These are phyloP conservation scores for Bothriochloa decipiens DNA, from an alignment of 176 grass and related monocot genomes.

Conservation along the genomic window DNA sequence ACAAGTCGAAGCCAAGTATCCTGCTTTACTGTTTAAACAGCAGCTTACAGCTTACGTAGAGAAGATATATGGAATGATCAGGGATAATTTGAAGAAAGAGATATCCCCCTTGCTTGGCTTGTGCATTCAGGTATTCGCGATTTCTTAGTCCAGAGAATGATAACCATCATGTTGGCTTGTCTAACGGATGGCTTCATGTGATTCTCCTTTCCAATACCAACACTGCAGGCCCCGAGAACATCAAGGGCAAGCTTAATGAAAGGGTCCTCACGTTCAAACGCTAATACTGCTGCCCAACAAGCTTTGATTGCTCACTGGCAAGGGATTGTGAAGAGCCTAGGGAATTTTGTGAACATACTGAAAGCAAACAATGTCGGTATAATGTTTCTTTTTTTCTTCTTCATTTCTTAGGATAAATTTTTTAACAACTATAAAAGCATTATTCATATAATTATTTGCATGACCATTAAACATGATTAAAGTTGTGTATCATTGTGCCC, in stretches of 20 bases:
- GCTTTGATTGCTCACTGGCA: constrained; percentile 99
- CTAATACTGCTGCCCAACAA: constrained; percentile 77
- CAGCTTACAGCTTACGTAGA: constrained; percentile 97
- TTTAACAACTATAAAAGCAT: constrained; percentile 21
- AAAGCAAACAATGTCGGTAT: constrained; percentile 90
- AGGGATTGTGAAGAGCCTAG: constrained; percentile 94
- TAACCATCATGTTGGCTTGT: constrained; percentile 27
- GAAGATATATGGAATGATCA: constrained; percentile 99
- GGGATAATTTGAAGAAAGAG: constrained; percentile 99
- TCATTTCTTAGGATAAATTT: neutral
- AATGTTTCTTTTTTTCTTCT: constrained; percentile 11
- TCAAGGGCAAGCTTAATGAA: constrained; percentile 99
- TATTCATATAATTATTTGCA: constrained; percentile 9
- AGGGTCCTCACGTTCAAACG: constrained; percentile 78
- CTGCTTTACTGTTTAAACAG: constrained; percentile 93
- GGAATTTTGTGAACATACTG: constrained; percentile 86
- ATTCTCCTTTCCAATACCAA: constrained; percentile 28
- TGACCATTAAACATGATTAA: constrained; percentile 26
- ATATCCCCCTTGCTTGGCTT: constrained; percentile 90
- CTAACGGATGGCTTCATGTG: constrained; percentile 20
- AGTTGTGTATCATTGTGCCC: neutral
- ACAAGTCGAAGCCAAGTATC: constrained; percentile 99
- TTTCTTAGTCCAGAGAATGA: constrained; percentile 33
- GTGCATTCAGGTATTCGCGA: constrained; percentile 85
- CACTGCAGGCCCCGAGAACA: constrained; percentile 79